These are phyloP conservation scores for Phytophthora sp. DNA, from an alignment of 352 stramenopile genomes.

Conservation along the genomic window DNA sequence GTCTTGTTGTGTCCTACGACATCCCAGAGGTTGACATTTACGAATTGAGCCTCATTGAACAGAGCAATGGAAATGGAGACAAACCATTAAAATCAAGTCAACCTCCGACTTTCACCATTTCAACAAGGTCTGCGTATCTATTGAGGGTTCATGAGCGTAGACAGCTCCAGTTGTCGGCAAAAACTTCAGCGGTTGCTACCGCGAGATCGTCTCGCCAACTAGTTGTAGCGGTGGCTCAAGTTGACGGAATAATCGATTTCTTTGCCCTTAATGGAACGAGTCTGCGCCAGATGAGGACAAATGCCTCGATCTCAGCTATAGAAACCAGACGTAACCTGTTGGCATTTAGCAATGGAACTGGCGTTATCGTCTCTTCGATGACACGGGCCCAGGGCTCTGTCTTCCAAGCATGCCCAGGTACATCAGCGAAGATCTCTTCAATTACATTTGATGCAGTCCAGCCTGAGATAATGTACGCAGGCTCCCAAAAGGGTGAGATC, in stretches of 20 bases:
- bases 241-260: conserved; percentile 28
- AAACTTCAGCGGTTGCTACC: conserved; percentile 10
- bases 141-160: conserved; percentile 6
- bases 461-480: conserved; percentile 52
- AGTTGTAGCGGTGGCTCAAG: conserved; percentile 18
- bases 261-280: conserved; percentile 53
- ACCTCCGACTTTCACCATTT: not conserved
- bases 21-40: conserved; percentile 19
- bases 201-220: conserved; percentile 23
- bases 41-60: conserved; percentile 24
- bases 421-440: conserved; percentile 34
- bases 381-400: conserved; percentile 27
- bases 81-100: not conserved
- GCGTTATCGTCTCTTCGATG: conserved; percentile 38
- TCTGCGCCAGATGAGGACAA: conserved; percentile 41
- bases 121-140: not conserved
- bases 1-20: conserved; percentile 25
- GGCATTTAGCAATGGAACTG: conserved; percentile 45
- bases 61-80: not conserved
- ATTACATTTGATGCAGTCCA: conserved; percentile 53
- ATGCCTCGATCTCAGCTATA: conserved; percentile 29
- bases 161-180: not conserved
- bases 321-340: conserved; percentile 46
- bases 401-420: conserved; percentile 49
- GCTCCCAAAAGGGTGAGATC: conserved; percentile 51